Evolutionary conservation across 2,329 filamentous ascomycete genomes (phyloP).

Genomic region (Aspergillus cejpii): DNA sequence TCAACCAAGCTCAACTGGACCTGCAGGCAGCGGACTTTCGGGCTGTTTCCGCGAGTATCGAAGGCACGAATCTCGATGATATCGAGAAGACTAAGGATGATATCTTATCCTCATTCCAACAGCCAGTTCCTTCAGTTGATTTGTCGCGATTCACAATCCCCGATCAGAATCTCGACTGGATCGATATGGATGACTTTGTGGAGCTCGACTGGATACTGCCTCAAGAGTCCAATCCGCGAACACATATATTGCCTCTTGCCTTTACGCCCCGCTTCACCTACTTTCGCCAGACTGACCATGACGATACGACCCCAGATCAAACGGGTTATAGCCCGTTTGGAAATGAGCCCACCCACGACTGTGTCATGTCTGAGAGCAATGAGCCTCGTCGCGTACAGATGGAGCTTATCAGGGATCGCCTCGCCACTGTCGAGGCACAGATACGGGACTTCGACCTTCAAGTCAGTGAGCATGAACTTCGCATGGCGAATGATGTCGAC

Average conservation of each 20-base stretch:
- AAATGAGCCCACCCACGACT: slow-evolving; percentile 85
- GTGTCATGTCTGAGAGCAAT: slow-evolving; percentile 86
- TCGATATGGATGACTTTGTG: slow-evolving; percentile 99
- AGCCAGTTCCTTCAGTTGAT: slow-evolving; percentile 48
- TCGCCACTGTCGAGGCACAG: slow-evolving; percentile 71
- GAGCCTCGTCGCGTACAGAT: slow-evolving; percentile 85
- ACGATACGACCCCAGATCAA: slow-evolving; percentile 64
- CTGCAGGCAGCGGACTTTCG: slow-evolving; percentile 86
- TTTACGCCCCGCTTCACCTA: slow-evolving; percentile 95
- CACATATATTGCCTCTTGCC: slow-evolving; percentile 85
- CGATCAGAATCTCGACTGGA: slow-evolving; percentile 91
- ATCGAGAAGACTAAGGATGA: slow-evolving; percentile 57
- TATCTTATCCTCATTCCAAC: slow-evolving; percentile 51
- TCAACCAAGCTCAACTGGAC: slow-evolving; percentile 89
- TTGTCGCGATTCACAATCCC: slow-evolving; percentile 90
- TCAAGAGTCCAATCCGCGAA: slow-evolving; percentile 81
- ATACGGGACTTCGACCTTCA: slow-evolving; percentile 66
- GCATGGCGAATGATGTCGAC: slow-evolving; percentile 50
- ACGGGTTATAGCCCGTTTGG: slow-evolving; percentile 84
- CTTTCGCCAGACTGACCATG: slow-evolving; percentile 92
- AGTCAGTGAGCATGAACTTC: slow-evolving; percentile 68
- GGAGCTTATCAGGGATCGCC: slow-evolving; percentile 71
- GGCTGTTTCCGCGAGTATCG: slow-evolving; percentile 85
- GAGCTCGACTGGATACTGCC: slow-evolving; percentile 95
- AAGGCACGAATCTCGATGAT: slow-evolving; percentile 69